Conservation (phyloP, 257 asterid genomes). For the Jacaranda copaia region DNA sequence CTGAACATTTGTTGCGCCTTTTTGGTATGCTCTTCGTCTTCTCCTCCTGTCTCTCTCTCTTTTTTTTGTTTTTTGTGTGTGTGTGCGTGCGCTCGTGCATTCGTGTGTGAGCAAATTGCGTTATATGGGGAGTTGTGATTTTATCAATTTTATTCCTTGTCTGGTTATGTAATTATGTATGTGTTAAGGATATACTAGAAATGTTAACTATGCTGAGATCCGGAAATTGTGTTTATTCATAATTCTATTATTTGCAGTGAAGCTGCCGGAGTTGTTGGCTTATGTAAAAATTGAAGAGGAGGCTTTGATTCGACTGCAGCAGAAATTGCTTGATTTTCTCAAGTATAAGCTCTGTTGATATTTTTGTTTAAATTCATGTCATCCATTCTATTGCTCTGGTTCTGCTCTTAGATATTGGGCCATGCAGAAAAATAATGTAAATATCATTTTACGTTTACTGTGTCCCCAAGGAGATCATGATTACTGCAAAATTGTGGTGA, state of each 20-base stretch:
- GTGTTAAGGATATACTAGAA: not conserved
- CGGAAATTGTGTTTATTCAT: slow-evolving; percentile 20
- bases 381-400: slow-evolving; percentile 5
- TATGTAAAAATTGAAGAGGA: slow-evolving; percentile 81
- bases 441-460: not conserved
- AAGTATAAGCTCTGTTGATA: slow-evolving; percentile 55
- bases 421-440: not conserved
- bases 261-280: slow-evolving; percentile 83
- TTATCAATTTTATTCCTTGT: not conserved
- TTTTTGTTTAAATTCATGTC: slow-evolving; percentile 14
- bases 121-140: not conserved
- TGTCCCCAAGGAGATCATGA: not conserved
- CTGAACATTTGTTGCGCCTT: slow-evolving; percentile 94
- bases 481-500: not conserved
- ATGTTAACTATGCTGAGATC: slow-evolving; percentile 17
- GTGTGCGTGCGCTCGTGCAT: too few relatives aligned
- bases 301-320: slow-evolving; percentile 71
- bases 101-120: not conserved
- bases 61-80: not conserved
- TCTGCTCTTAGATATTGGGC: not conserved
- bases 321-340: slow-evolving; percentile 84
- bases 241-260: slow-evolving; percentile 68
- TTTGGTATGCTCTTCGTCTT: slow-evolving; percentile 64
- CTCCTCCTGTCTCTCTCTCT: too few relatives aligned
- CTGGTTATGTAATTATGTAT: not conserved